phyloP scores from a whole-genome alignment of 179 eudicot genomes.

The Gypsophila paniculata region DNA sequence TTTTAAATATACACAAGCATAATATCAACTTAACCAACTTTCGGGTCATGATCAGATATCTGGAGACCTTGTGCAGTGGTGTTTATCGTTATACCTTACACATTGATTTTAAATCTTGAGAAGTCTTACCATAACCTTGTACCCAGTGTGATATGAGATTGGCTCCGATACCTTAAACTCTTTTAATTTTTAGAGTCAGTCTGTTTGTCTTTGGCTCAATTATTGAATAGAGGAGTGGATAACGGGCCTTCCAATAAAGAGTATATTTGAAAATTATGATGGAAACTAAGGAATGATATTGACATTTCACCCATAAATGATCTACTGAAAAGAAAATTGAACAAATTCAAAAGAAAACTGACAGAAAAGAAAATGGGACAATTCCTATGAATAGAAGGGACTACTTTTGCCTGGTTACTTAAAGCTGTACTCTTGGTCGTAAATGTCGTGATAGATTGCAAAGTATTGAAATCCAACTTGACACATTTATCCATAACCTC shows the following conservation, averaged over 20 bases:
- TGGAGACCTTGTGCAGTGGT: not conserved
- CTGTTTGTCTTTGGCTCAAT: too few species aligned
- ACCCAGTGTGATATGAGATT: not conserved
- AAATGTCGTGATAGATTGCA: not conserved
- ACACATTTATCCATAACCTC: not conserved
- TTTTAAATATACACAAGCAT: not conserved
- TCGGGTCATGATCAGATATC: not conserved
- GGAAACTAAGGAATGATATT: not conserved
- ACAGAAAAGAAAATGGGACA: too few species aligned
- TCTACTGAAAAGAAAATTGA: too few species aligned
- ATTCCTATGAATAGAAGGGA: too few species aligned
- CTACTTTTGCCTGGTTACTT: not conserved
- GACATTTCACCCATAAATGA: not conserved
- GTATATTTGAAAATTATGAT: too few species aligned
- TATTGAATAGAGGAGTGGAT: too few species aligned
- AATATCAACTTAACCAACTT: not conserved
- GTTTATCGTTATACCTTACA: not conserved
- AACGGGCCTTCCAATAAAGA: too few species aligned
- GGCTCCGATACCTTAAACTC: not conserved
- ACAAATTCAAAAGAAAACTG: too few species aligned
- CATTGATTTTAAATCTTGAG: not conserved
- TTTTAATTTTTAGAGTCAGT: too few species aligned
- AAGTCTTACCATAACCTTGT: constrained; percentile 3
- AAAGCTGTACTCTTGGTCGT: not conserved
- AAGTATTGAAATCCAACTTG: not conserved